Conservation (phyloP, 2,329 filamentous ascomycete genomes). For the Tolypocladium sp. region DNA sequence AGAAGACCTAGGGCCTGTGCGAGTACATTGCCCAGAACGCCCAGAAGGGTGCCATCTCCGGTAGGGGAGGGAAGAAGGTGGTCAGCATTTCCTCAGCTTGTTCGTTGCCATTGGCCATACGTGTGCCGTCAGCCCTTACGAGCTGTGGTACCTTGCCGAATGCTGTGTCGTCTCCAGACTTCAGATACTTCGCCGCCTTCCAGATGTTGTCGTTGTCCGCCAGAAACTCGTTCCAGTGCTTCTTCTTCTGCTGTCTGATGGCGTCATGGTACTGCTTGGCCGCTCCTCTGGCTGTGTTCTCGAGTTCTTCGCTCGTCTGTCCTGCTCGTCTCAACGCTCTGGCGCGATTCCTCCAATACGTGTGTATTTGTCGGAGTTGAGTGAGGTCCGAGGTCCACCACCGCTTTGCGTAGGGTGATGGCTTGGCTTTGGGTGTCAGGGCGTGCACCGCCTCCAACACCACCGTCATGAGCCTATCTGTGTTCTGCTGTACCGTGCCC, state of each 20-base stretch:
- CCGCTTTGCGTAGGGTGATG: slow-evolving; percentile 16
- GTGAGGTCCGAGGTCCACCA: slow-evolving; percentile 20
- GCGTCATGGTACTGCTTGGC: slow-evolving; percentile 15
- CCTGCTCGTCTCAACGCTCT: slow-evolving; percentile 9
- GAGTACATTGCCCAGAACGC: too few relatives aligned
- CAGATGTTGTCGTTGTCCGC: slow-evolving; percentile 1
- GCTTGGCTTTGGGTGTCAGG: slow-evolving; percentile 15
- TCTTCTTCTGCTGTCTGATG: slow-evolving; percentile 11
- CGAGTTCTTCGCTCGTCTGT: slow-evolving; percentile 4
- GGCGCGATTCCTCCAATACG: slow-evolving; percentile 17
- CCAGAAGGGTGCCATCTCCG: too few relatives aligned
- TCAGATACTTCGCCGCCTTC: neutral
- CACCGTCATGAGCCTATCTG: too few relatives aligned
- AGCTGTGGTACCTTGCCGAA: neutral
- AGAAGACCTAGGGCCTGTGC: too few relatives aligned
- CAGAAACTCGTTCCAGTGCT: slow-evolving; percentile 2
- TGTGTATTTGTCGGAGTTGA: slow-evolving; percentile 15
- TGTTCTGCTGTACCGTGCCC: too few relatives aligned
- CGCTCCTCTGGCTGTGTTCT: slow-evolving; percentile 11
- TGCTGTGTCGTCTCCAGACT: neutral
- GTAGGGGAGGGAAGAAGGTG: too few relatives aligned
- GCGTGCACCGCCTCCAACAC: too few relatives aligned
- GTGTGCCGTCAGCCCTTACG: too few relatives aligned
- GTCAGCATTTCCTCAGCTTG: too few relatives aligned
- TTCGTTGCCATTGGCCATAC: too few relatives aligned